These are phyloP conservation scores for Tuber indicum DNA, from an alignment of 495 filamentous ascomycete genomes.

Conservation along the genomic window DNA sequence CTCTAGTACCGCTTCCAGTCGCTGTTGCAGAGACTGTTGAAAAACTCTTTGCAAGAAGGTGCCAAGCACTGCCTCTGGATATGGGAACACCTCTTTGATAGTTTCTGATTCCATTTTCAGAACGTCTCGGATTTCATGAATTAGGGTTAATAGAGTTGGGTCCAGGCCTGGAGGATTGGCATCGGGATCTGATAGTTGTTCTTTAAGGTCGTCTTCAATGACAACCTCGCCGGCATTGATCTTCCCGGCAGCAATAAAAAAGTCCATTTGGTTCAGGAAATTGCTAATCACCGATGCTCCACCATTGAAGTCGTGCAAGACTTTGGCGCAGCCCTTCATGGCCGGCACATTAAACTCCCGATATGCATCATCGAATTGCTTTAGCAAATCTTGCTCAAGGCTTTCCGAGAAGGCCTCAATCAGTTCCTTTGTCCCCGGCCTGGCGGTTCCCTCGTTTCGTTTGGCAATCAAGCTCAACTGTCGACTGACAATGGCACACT, in stretches of 20 bases:
- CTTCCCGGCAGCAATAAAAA: slow-evolving; percentile 96
- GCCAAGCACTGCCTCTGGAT: slow-evolving; percentile 83
- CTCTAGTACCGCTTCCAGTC: slow-evolving; percentile 90
- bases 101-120: slow-evolving; percentile 94
- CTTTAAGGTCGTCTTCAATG: slow-evolving; percentile 50
- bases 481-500: slow-evolving; percentile 39
- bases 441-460: slow-evolving; percentile 43
- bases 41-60: slow-evolving; percentile 93
- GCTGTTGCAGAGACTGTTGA: slow-evolving; percentile 94
- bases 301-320: slow-evolving; percentile 90
- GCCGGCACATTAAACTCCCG: slow-evolving; percentile 87
- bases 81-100: slow-evolving; percentile 92
- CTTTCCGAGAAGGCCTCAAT: slow-evolving; percentile 96
- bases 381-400: slow-evolving; percentile 87
- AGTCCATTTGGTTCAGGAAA: slow-evolving; percentile 98
- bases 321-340: slow-evolving; percentile 84
- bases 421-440: slow-evolving; percentile 69
- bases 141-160: slow-evolving; percentile 77
- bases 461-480: slow-evolving; percentile 41
- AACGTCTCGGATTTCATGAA: slow-evolving; percentile 88
- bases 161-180: slow-evolving; percentile 88
- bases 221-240: slow-evolving; percentile 51
- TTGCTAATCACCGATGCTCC: slow-evolving; percentile 87
- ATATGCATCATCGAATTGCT: slow-evolving; percentile 96
- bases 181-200: slow-evolving; percentile 88